Evolutionary conservation across 108 stramenopile species (phyloP).

Genomic region (Nannochloropsis salina): DNA sequence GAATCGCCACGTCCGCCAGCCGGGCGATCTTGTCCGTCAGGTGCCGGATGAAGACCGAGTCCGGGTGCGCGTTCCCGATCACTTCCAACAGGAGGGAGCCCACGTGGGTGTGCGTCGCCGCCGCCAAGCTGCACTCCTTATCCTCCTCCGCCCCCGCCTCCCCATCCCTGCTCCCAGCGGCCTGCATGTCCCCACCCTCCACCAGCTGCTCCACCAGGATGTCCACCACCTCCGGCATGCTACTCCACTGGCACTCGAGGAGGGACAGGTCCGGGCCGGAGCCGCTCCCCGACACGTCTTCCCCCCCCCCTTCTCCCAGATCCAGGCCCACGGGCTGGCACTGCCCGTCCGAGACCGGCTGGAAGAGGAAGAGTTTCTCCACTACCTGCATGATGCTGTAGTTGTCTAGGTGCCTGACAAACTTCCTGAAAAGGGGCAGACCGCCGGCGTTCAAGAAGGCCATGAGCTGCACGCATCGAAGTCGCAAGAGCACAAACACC

Average conservation of each 20-base stretch:
- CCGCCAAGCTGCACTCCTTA: not conserved
- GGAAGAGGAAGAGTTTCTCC: slow-evolving; percentile 53
- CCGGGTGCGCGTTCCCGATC: slow-evolving; percentile 41
- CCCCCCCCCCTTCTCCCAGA: slow-evolving; percentile 24
- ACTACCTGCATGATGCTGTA: slow-evolving; percentile 89
- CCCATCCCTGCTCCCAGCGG: not conserved
- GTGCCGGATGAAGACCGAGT: slow-evolving; percentile 36
- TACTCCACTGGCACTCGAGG: slow-evolving; percentile 34
- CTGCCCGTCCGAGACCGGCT: not conserved
- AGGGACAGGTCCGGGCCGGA: not conserved
- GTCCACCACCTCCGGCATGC: slow-evolving; percentile 29
- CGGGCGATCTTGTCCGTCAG: slow-evolving; percentile 20
- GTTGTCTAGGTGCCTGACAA: slow-evolving; percentile 75
- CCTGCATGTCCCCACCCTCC: not conserved
- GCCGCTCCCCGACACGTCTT: not conserved
- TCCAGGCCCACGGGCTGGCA: slow-evolving; percentile 20
- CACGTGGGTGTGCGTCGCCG: slow-evolving; percentile 35
- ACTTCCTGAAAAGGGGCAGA: slow-evolving; percentile 64
- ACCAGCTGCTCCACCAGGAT: slow-evolving; percentile 21
- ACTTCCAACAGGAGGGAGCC: slow-evolving; percentile 36
- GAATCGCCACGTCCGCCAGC: not conserved
- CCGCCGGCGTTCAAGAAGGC: slow-evolving; percentile 45
- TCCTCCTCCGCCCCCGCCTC: slow-evolving; percentile 6
- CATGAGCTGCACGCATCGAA: slow-evolving; percentile 30
- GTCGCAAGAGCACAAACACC: slow-evolving; percentile 35